Base-by-base conservation (phyloP, 805 yeast species). In the Metschnikowia borealis region DNA sequence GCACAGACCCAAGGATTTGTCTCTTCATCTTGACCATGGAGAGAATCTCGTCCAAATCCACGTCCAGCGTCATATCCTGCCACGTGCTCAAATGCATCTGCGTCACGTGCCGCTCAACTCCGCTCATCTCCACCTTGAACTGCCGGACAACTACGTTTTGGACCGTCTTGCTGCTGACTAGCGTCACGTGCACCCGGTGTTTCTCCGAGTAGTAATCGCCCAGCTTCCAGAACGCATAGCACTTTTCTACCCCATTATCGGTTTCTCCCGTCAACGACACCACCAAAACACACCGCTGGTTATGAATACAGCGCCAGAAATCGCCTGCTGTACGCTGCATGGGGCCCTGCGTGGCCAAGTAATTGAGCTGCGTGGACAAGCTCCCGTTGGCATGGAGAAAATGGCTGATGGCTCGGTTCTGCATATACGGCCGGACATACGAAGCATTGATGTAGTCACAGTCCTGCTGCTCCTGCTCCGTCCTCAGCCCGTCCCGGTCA, bases 291-390 rank as follows among this genome's bases (percentile, higher is more conserved):
- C 83, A 78, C 17, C 74, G 65, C 56, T 87, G 80, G 50, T 84
- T 83, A 38, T 81, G 70, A 14, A 87, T 77, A 69, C 90, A 82
- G 50, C 84, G 85, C 85, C 95, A 90, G 61, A 94, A 91, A 65
- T 92, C 97, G 11, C 83, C 83, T 26, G 83, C 77, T 0, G 98
- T 92, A 32, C 78, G 77, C 5, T 64, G 64, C 54, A 87, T 66
- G 1, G 99, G 99, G 2, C 97, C 99, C 63, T 92, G 97, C 0
- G 95, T 81, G 1, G 96, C 97, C 59, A 91, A 86, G 60, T 82
- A 85, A 15, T 57, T 55, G 46, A 60, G 39, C 32, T n/a, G 21
- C 4, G 33, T 26, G 23, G 32, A n/a, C 14, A 18, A 7, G 7
- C 2, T 34, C 5, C 5, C 13, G 13, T 18, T 7, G 23, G 10